Percentiles rank a stretch among this genome's conserved stretches.
Evolutionary conservation across 371 early-diverging fungal species (phyloP).

Genomic region (Mortierella sp.): DNA sequence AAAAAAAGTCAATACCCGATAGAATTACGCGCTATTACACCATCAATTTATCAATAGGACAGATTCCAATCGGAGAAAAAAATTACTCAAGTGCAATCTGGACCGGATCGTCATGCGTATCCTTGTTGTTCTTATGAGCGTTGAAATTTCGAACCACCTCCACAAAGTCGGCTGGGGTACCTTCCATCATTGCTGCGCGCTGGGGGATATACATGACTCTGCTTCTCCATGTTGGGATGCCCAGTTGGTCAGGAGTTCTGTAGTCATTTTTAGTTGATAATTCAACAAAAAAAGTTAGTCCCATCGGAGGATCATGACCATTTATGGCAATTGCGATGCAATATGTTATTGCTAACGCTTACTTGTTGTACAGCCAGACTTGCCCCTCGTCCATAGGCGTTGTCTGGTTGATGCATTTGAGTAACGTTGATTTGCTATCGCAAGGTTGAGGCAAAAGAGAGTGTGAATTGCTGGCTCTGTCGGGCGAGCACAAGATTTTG

Average conservation of each 20-base stretch:
- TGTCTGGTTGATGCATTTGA: slow-evolving; percentile 87
- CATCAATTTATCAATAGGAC: neutral
- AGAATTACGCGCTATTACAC: neutral
- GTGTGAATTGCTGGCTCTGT: neutral
- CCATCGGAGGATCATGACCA: slow-evolving; percentile 28
- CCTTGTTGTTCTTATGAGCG: slow-evolving; percentile 63
- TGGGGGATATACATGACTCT: slow-evolving; percentile 91
- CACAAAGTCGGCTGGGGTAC: slow-evolving; percentile 81
- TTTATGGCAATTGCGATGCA: slow-evolving; percentile 6
- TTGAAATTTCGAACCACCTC: slow-evolving; percentile 68
- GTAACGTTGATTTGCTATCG: slow-evolving; percentile 84
- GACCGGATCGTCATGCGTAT: slow-evolving; percentile 70
- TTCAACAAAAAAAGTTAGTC: neutral
- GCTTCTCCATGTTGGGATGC: slow-evolving; percentile 83
- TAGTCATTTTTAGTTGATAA: neutral
- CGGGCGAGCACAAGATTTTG: neutral
- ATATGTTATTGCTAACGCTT: slow-evolving; percentile 11
- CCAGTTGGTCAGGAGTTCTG: slow-evolving; percentile 69
- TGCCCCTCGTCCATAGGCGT: slow-evolving; percentile 74
- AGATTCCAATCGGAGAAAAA: slow-evolving; percentile 17
- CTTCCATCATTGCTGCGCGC: slow-evolving; percentile 73
- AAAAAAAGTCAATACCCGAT: neutral
- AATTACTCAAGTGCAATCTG: slow-evolving; percentile 50
- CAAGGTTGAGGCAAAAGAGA: neutral
- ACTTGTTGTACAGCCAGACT: slow-evolving; percentile 68